Evolutionary conservation across 495 filamentous ascomycete species (phyloP).

Genomic region (Neurospora sp.): DNA sequence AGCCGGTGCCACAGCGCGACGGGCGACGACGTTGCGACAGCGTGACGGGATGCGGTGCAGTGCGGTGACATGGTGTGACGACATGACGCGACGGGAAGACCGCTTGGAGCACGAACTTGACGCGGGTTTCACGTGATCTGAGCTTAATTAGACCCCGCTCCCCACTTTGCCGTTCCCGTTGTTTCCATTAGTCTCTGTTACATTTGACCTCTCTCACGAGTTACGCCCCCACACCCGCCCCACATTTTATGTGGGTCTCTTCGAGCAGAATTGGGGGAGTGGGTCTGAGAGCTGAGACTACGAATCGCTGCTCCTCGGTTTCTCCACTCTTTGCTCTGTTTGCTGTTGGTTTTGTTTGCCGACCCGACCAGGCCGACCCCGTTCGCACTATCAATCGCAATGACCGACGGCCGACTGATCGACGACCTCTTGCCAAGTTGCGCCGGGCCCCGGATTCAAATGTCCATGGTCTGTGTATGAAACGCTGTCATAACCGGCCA

Average conservation of each 20-base stretch:
- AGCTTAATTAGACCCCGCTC: neutral
- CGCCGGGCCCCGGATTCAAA: neutral
- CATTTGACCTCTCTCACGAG: too few relatives aligned
- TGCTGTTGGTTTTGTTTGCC: neutral
- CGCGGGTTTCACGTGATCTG: constrained; percentile 9
- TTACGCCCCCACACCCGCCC: too few relatives aligned
- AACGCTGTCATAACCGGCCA: neutral
- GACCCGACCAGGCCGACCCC: constrained; percentile 4
- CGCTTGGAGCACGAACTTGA: constrained; percentile 4
- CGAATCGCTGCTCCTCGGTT: constrained; percentile 1
- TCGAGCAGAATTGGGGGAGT: too few relatives aligned
- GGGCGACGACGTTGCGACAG: neutral
- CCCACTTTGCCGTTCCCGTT: neutral
- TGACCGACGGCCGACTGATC: neutral
- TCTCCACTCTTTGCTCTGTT: constrained; percentile 3
- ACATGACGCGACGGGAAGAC: constrained; percentile 5
- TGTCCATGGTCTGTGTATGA: neutral
- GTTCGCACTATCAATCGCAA: constrained; percentile 6
- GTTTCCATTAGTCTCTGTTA: neutral
- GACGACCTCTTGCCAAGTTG: neutral
- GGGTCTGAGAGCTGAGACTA: too few relatives aligned
- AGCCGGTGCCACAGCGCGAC: neutral
- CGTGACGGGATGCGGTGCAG: neutral
- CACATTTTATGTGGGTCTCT: too few relatives aligned
- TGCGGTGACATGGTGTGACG: neutral